A percentile compares a stretch with the other conserved stretches of the same genome.
Conservation (phyloP, 257 asterid genomes). For the Fraxinus quadrangulata region DNA sequence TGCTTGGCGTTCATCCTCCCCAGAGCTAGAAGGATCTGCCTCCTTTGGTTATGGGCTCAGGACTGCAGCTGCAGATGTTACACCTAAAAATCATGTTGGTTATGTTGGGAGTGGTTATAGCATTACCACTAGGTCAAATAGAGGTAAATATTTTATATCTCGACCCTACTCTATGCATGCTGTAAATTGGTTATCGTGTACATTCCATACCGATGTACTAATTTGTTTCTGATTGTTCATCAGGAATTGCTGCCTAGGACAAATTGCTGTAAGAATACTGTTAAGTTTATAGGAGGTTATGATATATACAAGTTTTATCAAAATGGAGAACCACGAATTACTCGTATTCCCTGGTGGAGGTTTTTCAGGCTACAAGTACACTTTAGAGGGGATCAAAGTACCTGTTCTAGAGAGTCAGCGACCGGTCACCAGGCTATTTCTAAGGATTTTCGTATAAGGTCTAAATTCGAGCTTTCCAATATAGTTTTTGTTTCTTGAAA, state of each 20-base stretch:
- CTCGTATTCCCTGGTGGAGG: conserved; percentile 37
- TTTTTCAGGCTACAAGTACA: conserved; percentile 38
- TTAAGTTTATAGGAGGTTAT: conserved; percentile 38
- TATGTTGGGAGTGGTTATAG: conserved; percentile 56
- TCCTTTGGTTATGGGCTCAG: conserved; percentile 53
- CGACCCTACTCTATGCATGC: not conserved
- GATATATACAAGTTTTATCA: conserved; percentile 35
- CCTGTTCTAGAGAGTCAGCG: conserved; percentile 33
- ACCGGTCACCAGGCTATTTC: conserved; percentile 37
- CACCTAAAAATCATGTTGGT: conserved; percentile 48
- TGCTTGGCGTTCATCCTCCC: conserved; percentile 56
- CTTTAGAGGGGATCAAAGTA: conserved; percentile 38
- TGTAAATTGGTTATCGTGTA: not conserved
- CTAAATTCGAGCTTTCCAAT: conserved; percentile 44
- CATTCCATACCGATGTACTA: not conserved
- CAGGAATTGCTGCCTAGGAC: conserved; percentile 78
- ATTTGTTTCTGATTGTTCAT: conserved; percentile 20
- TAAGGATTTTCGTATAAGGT: conserved; percentile 46
- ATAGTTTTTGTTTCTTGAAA: conserved; percentile 47
- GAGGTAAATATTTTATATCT: conserved; percentile 47
- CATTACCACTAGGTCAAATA: conserved; percentile 58
- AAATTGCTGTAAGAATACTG: conserved; percentile 34
- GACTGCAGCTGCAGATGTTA: conserved; percentile 44
- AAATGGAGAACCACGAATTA: conserved; percentile 36
- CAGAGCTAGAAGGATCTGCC: conserved; percentile 46